These are phyloP conservation scores for Aspergillus phoenicis DNA, from an alignment of 2,329 filamentous ascomycete genomes.

Conservation along the genomic window DNA sequence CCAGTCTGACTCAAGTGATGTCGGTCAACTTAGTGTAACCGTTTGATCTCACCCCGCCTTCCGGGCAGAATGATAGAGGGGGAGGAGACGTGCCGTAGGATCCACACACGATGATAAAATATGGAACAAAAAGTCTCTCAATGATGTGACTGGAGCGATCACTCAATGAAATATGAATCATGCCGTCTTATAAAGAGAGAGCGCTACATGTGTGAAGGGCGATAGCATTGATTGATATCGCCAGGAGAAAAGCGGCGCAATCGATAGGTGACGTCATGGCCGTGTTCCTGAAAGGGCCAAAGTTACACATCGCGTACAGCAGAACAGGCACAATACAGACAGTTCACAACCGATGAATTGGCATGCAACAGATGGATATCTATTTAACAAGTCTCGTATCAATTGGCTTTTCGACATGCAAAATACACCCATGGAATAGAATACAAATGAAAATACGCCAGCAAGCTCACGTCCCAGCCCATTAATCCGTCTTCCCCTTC, in stretches of 20 bases:
- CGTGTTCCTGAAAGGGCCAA: not conserved
- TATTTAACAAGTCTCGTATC: not conserved
- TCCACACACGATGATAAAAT: not conserved
- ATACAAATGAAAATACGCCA: constrained; percentile 1
- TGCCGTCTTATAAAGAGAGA: not conserved
- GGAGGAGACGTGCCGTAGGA: not conserved
- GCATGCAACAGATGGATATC: not conserved
- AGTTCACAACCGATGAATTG: not conserved
- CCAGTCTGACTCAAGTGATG: not conserved
- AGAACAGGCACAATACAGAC: not conserved
- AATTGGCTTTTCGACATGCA: not conserved
- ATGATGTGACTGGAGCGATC: too few species aligned
- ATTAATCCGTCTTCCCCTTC: constrained; percentile 22
- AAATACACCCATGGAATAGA: not conserved
- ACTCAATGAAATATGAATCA: not conserved
- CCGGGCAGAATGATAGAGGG: not conserved
- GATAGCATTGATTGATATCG: not conserved
- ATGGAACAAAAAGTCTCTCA: too few species aligned
- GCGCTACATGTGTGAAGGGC: not conserved
- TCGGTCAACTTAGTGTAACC: not conserved
- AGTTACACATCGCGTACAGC: not conserved
- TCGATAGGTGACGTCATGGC: constrained; percentile 1
- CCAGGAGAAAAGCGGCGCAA: not conserved
- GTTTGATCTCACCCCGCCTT: not conserved
- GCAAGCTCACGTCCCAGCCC: not conserved